Conservation (phyloP, 2,329 filamentous ascomycete species). For the Penicillium sp. region DNA sequence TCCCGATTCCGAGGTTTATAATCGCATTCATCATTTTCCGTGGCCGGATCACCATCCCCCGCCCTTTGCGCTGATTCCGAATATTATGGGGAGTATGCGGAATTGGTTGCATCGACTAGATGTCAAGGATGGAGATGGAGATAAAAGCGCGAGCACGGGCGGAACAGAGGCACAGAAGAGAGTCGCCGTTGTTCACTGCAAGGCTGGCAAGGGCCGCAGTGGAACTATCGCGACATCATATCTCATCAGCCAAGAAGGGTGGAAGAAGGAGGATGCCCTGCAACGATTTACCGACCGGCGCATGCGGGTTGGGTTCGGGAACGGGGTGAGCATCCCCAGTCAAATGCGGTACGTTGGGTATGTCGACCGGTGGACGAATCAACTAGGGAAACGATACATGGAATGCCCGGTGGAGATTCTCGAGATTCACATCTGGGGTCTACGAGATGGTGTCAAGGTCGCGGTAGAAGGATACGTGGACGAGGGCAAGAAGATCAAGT, state of each 20-base stretch:
- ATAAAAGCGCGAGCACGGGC: neutral
- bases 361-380: slow-evolving; percentile 82
- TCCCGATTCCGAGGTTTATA: slow-evolving; percentile 85
- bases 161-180: slow-evolving; percentile 49
- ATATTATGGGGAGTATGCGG: slow-evolving; percentile 90
- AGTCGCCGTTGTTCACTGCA: slow-evolving; percentile 93
- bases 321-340: slow-evolving; percentile 90
- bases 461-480: slow-evolving; percentile 83
- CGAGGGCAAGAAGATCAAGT: slow-evolving; percentile 85
- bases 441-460: slow-evolving; percentile 86
- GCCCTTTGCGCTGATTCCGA: slow-evolving; percentile 84
- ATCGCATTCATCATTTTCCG: slow-evolving; percentile 85
- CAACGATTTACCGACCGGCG: slow-evolving; percentile 77
- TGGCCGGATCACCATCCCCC: slow-evolving; percentile 98
- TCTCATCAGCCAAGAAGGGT: slow-evolving; percentile 83
- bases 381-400: slow-evolving; percentile 74
- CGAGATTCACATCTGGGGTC: slow-evolving; percentile 88
- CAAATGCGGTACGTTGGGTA: slow-evolving; percentile 88
- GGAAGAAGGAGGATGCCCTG: slow-evolving; percentile 68
- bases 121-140: slow-evolving; percentile 27
- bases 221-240: slow-evolving; percentile 89
- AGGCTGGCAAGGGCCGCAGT: slow-evolving; percentile 92
- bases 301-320: slow-evolving; percentile 88
- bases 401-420: slow-evolving; percentile 83
- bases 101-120: slow-evolving; percentile 71